Percentiles rank a stretch among this genome's conserved stretches.
phyloP scores from a whole-genome alignment of 768 basidiomycete species.

The Calocybe cyanea region DNA sequence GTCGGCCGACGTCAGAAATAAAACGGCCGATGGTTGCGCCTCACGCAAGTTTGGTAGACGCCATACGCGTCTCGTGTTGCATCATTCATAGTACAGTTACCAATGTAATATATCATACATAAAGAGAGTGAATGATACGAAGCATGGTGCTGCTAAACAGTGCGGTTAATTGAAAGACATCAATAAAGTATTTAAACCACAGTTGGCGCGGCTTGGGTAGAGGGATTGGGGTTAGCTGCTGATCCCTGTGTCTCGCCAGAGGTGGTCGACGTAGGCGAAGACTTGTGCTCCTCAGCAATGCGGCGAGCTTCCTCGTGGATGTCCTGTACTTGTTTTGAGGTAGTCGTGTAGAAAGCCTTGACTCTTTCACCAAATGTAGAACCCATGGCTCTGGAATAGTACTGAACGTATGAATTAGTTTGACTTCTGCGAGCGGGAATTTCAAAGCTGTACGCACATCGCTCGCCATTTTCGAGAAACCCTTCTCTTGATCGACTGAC shows the following conservation, averaged over 20 bases:
- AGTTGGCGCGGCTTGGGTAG: too few relatives aligned
- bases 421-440: neutral
- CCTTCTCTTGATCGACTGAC: constrained; percentile 79
- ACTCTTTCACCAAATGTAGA: constrained; percentile 79
- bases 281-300: constrained; percentile 64
- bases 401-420: constrained; percentile 54
- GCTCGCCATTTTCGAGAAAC: constrained; percentile 61
- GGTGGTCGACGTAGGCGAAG: constrained; percentile 5
- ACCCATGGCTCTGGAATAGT: constrained; percentile 72
- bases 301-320: constrained; percentile 92
- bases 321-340: constrained; percentile 83
- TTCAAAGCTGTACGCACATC: constrained; percentile 42
- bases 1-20: neutral
- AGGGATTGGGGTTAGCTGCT: too few relatives aligned
- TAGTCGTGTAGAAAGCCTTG: constrained; percentile 77
- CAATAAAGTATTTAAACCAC: too few relatives aligned
- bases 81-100: too few relatives aligned
- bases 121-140: too few relatives aligned
- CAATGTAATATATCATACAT: too few relatives aligned
- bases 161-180: too few relatives aligned
- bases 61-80: too few relatives aligned
- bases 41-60: too few relatives aligned
- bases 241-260: constrained; percentile 1
- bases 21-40: constrained; percentile 3
- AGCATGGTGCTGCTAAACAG: too few relatives aligned